These are phyloP conservation scores for Malus hybrid DNA, from an alignment of 331 rosid species.

Conservation along the genomic window DNA sequence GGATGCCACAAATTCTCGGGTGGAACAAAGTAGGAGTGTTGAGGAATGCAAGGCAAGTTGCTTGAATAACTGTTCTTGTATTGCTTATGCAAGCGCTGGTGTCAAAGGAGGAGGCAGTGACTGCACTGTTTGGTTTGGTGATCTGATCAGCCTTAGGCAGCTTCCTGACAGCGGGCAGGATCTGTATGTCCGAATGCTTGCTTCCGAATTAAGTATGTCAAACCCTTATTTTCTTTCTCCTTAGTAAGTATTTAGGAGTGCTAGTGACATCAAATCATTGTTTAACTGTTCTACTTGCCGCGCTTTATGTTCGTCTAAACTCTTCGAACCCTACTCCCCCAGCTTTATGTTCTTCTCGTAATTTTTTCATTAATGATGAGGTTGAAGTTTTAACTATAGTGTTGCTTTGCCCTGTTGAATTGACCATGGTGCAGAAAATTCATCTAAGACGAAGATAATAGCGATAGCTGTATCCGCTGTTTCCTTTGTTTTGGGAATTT, in stretches of 20 bases:
- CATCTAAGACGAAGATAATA: not conserved
- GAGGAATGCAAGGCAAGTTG: conserved; percentile 33
- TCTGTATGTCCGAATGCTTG: conserved; percentile 39
- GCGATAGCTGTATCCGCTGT: conserved; percentile 13
- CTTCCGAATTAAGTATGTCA: conserved; percentile 40
- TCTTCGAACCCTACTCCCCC: not conserved
- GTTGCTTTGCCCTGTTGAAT: not conserved
- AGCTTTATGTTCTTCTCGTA: not conserved
- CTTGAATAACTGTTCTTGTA: conserved; percentile 41
- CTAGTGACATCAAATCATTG: no score
- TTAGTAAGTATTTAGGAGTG: not conserved
- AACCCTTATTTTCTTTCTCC: not conserved
- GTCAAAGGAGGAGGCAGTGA: conserved; percentile 44
- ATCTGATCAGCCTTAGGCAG: conserved; percentile 39
- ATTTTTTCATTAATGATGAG: no score
- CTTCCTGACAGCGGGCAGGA: conserved; percentile 43
- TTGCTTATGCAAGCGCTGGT: conserved; percentile 37
- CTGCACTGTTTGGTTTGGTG: conserved; percentile 56
- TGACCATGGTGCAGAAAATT: not conserved
- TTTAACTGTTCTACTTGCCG: no score
- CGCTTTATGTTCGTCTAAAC: not conserved
- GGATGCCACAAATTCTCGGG: conserved; percentile 24
- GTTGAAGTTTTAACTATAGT: not conserved
- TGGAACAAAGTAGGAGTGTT: conserved; percentile 12
- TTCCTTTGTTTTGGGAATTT: conserved; percentile 9